Base-by-base conservation (phyloP, 768 basidiomycete species). In the Pleurotus pulmonarius region DNA sequence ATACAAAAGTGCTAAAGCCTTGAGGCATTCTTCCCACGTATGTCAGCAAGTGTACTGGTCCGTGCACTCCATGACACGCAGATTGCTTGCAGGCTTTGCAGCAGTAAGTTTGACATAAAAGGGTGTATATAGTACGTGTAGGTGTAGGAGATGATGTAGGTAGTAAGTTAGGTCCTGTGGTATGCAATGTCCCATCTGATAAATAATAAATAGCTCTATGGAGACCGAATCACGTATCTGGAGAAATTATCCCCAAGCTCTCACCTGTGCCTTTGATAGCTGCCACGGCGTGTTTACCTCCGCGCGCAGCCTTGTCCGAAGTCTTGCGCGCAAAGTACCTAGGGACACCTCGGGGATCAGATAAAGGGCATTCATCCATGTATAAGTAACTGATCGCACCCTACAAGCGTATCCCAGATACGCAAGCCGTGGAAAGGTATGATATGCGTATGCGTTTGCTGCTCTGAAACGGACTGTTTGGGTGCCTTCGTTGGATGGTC, bases 401-500 rank as follows among this genome's bases (percentile, higher is more conserved):
- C 72, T 52, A 84, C 60, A 20, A 85, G 62, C 5, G 71, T 71
- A 62, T 82, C 77, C 83, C 83, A 85, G 56, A 85, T 77, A 16
- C 71, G 69, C 55, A 85, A 65, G 5, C 83, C 83, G 61, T 86
- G 82, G 38, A 85, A 62, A 13, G 79, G 77, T 9, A 77, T 58
- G 13, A 78, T 61, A 55, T 70, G 70, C 18, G 66, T 63, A 5
- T 61, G 65, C 25, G 75, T 73, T 63, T 84, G 83, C 61, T 82
- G 73, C 64, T 85, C 83, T 11, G 83, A 81, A 7, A 73, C 82
- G 3, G 83, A 83, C 62, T 83, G 83, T 56, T 69, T 68, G 2
- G 83, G 82, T 3, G 77, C 67, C 49, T 70, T 74, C 47, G 63
- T 72, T 5, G 79, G 76, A 57, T 79, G 73, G 60, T 83, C 79